These are phyloP conservation scores for Eucalyptus paniculata DNA, from an alignment of 345 rosid species.

Conservation along the genomic window DNA sequence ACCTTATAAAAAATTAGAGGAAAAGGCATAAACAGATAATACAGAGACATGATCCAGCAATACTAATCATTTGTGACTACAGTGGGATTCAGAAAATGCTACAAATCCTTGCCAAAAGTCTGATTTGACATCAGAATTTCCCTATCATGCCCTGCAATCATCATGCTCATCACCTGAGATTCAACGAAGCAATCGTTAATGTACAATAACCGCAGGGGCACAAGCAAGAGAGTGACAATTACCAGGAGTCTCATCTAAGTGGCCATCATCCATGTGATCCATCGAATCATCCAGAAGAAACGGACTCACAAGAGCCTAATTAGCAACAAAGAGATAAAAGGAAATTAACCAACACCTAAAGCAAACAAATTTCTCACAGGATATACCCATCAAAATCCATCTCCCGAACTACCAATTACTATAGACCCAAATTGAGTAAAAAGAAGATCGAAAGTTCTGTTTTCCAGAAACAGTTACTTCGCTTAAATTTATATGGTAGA, in stretches of 20 bases:
- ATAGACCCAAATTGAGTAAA: neutral
- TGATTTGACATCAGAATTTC: neutral
- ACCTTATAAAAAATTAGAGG: neutral
- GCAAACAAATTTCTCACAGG: neutral
- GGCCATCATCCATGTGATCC: slow-evolving; percentile 20
- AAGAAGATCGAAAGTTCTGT: no score
- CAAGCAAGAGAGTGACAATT: neutral
- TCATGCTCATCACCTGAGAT: slow-evolving; percentile 19
- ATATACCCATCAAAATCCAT: neutral
- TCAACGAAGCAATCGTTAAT: neutral
- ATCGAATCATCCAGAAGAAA: slow-evolving; percentile 64
- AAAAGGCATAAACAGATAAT: neutral
- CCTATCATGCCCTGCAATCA: neutral
- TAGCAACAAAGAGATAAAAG: neutral
- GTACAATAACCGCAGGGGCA: neutral
- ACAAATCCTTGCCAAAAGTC: neutral
- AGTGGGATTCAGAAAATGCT: neutral
- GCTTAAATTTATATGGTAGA: neutral
- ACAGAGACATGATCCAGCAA: neutral
- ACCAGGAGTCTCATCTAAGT: slow-evolving; percentile 29
- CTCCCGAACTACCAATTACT: no score
- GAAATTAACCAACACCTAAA: neutral
- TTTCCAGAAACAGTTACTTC: neutral
- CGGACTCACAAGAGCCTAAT: slow-evolving; percentile 76
- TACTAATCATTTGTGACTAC: neutral